These are phyloP conservation scores for Volvox africanus DNA, from an alignment of 139 green algal species.

Conservation along the genomic window DNA sequence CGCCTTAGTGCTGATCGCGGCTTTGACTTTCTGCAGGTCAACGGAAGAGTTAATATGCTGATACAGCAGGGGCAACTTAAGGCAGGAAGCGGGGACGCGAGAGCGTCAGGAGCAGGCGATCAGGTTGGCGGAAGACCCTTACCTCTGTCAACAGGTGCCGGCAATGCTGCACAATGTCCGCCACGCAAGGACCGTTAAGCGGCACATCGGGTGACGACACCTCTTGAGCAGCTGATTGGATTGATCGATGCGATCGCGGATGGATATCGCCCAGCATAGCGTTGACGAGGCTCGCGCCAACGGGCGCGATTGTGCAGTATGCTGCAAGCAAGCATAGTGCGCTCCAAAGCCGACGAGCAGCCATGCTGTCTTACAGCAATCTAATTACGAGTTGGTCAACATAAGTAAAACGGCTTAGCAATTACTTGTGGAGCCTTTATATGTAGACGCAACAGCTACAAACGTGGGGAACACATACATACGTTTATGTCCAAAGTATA, in stretches of 20 bases:
- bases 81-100: too few relatives aligned
- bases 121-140: not conserved
- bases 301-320: not conserved
- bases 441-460: slow-evolving; percentile 1
- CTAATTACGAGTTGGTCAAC: not conserved
- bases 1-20: not conserved
- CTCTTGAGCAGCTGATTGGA: not conserved
- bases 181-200: not conserved
- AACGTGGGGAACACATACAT: too few relatives aligned
- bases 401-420: not conserved
- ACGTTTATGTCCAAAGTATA: too few relatives aligned
- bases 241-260: not conserved
- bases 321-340: not conserved
- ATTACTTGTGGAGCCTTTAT: too few relatives aligned
- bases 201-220: slow-evolving; percentile 26
- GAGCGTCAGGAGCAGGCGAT: too few relatives aligned
- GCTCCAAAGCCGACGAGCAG: not conserved
- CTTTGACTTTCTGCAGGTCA: not conserved
- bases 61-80: too few relatives aligned
- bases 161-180: slow-evolving; percentile 29
- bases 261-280: not conserved
- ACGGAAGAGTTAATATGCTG: too few relatives aligned
- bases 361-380: not conserved
- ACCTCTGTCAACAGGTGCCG: slow-evolving; percentile 28
- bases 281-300: not conserved